phyloP scores from a whole-genome alignment of 1,284 basidiomycete species.

The Ceratobasidium sp. region DNA sequence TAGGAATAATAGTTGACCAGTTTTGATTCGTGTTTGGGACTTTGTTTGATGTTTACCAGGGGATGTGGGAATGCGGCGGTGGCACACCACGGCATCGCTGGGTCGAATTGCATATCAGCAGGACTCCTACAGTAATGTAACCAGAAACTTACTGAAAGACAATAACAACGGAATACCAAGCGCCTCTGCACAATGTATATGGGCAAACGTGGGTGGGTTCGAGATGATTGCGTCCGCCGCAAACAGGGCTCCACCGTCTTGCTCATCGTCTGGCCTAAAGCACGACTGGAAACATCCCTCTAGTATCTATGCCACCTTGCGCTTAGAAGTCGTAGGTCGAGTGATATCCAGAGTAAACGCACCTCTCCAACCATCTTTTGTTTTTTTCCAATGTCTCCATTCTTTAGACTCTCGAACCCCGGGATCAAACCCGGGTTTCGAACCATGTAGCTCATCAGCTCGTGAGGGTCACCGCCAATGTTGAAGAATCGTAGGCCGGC shows the following conservation, averaged over 20 bases:
- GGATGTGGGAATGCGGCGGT: constrained; percentile 72
- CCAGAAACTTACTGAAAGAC: constrained; percentile 63
- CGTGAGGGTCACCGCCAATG: constrained; percentile 68
- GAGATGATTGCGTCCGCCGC: constrained; percentile 71
- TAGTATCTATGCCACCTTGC: constrained; percentile 60
- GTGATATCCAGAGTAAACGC: neutral
- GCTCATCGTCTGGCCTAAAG: constrained; percentile 60
- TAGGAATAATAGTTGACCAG: constrained; percentile 69
- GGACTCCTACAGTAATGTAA: neutral
- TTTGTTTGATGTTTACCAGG: constrained; percentile 65
- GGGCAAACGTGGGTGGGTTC: constrained; percentile 71
- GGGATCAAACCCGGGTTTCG: constrained; percentile 66
- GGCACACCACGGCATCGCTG: constrained; percentile 75
- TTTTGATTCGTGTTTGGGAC: constrained; percentile 61
- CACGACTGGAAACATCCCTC: constrained; percentile 67
- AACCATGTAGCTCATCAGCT: constrained; percentile 70
- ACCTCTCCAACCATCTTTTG: constrained; percentile 61
- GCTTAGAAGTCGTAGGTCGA: neutral
- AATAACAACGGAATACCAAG: constrained; percentile 68
- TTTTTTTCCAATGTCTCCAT: constrained; percentile 63
- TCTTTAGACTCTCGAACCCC: constrained; percentile 60
- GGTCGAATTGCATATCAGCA: neutral
- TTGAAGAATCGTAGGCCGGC: constrained; percentile 65
- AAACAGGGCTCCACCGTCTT: constrained; percentile 59
- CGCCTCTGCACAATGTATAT: constrained; percentile 71